These are phyloP conservation scores for Carnegiea gigantea DNA, from an alignment of 179 eudicot genomes.

Conservation along the genomic window DNA sequence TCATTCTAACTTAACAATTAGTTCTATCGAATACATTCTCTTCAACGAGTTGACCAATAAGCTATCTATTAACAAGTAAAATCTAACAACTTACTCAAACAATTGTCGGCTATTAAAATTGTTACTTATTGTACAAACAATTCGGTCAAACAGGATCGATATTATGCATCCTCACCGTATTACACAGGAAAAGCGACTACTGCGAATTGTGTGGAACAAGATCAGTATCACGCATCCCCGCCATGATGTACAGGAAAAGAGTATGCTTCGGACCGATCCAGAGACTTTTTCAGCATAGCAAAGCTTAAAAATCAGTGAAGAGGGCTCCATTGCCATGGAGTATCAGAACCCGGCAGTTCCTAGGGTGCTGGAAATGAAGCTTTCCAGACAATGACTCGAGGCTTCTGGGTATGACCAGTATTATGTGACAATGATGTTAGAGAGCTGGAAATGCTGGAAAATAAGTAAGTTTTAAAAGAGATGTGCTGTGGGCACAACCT, in stretches of 20 bases:
- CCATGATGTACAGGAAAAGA: background rate
- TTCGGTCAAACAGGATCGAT: too few species aligned
- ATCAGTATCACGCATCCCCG: background rate
- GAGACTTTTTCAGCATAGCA: background rate
- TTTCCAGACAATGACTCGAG: background rate
- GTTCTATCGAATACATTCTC: too few species aligned
- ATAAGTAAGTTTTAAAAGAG: background rate
- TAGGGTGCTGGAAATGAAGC: background rate
- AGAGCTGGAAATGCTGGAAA: slow-evolving; percentile 14
- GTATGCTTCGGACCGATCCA: background rate
- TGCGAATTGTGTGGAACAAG: background rate
- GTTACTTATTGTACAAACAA: too few species aligned
- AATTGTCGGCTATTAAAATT: too few species aligned
- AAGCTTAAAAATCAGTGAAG: background rate
- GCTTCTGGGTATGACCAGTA: background rate
- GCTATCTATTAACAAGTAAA: too few species aligned
- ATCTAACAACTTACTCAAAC: too few species aligned
- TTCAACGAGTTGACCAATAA: too few species aligned
- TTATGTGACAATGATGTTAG: slow-evolving; percentile 22
- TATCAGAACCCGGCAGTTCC: background rate
- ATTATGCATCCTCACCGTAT: too few species aligned
- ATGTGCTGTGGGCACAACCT: background rate
- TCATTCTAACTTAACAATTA: too few species aligned
- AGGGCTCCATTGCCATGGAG: slow-evolving; percentile 2
- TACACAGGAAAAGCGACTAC: too few species aligned